A percentile compares a stretch with the other conserved stretches of the same genome.
phyloP scores from a whole-genome alignment of 306 rosid species.

The Hippophae gyantsensis region DNA sequence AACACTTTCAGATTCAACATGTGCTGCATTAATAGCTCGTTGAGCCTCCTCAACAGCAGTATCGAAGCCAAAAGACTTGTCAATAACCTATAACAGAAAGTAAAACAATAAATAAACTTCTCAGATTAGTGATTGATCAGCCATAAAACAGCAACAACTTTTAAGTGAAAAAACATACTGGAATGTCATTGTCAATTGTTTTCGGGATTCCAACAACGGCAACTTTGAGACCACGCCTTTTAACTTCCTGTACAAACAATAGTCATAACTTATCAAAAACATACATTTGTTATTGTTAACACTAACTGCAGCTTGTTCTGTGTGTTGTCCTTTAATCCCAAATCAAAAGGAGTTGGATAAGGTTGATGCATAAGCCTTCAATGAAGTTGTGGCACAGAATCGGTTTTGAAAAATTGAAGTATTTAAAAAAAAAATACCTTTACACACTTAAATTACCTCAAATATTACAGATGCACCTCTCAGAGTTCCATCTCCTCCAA shows the following conservation, averaged over 20 bases:
- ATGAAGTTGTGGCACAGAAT: neutral
- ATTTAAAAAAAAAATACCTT: neutral
- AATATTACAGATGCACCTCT: slow-evolving; percentile 82
- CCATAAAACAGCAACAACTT: neutral
- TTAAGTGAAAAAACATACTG: slow-evolving; percentile 31
- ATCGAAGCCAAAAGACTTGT: slow-evolving; percentile 90
- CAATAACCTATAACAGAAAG: slow-evolving; percentile 56
- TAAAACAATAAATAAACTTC: neutral
- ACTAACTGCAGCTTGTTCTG: neutral
- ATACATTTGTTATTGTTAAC: neutral
- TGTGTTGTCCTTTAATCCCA: no score
- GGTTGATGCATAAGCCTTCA: neutral
- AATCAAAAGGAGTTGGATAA: no score
- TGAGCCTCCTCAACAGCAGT: slow-evolving; percentile 99
- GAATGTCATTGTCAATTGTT: slow-evolving; percentile 93
- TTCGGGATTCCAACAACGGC: slow-evolving; percentile 84
- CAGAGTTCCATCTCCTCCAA: slow-evolving; percentile 99
- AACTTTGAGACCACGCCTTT: slow-evolving; percentile 84
- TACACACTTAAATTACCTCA: slow-evolving; percentile 45
- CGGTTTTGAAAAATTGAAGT: neutral
- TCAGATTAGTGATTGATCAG: neutral
- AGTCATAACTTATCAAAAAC: neutral
- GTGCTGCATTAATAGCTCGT: slow-evolving; percentile 97
- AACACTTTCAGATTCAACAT: slow-evolving; percentile 80
- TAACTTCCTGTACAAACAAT: slow-evolving; percentile 53